phyloP scores from a whole-genome alignment of 352 stramenopile species.

The Pythium dissimile region DNA sequence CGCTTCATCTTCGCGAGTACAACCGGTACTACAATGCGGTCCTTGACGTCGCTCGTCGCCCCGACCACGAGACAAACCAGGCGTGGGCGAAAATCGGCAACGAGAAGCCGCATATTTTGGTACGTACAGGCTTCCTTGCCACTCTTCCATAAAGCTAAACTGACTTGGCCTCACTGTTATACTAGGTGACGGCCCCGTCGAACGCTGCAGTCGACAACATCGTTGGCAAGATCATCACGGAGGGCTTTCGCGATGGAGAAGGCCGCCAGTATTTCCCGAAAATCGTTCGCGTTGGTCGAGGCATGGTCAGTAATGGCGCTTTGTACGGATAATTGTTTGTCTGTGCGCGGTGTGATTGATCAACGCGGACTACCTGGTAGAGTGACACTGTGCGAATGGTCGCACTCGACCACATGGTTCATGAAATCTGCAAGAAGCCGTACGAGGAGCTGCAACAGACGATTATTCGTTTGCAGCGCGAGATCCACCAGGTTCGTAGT shows the following conservation, averaged over 20 bases:
- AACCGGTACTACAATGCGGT: constrained; percentile 91
- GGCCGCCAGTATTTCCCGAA: constrained; percentile 92
- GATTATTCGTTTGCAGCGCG: constrained; percentile 42
- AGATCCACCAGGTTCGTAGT: constrained; percentile 7
- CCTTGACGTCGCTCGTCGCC: constrained; percentile 70
- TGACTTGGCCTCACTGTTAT: no score
- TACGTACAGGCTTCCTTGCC: constrained; percentile 18
- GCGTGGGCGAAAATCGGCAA: constrained; percentile 81
- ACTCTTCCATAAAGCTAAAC: no score
- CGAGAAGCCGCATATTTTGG: constrained; percentile 92
- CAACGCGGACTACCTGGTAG: no score
- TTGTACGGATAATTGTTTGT: no score
- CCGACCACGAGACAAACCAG: constrained; percentile 77
- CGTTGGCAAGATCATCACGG: constrained; percentile 94
- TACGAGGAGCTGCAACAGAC: constrained; percentile 69
- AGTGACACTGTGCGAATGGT: constrained; percentile 77
- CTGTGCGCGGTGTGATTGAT: no score
- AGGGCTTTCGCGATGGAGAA: constrained; percentile 94
- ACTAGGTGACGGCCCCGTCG: constrained; percentile 89
- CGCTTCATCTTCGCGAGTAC: constrained; percentile 90
- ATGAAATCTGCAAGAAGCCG: constrained; percentile 75
- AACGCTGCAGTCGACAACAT: constrained; percentile 97
- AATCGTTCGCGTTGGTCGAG: constrained; percentile 91
- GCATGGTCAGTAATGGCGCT: constrained; percentile 66
- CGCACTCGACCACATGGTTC: constrained; percentile 79